Base-by-base conservation (phyloP, 106 monocot genomes). In the Apostasia shenzhenica region DNA sequence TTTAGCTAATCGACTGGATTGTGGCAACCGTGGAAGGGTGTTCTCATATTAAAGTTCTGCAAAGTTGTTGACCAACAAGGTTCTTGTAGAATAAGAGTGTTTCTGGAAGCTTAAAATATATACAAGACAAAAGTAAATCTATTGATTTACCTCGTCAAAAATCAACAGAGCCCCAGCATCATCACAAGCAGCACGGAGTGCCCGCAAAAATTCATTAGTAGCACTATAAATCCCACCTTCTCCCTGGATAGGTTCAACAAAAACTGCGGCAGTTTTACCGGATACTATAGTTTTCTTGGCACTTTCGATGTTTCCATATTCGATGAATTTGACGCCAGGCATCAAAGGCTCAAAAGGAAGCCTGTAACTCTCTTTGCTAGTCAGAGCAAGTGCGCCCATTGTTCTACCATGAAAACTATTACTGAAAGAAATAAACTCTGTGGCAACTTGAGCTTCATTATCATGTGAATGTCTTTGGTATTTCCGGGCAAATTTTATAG, bases 201-300 rank as follows among this genome's bases (percentile, higher is more conserved):
- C 52, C 59, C 76, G 79, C 50, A 97, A 70, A 66, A 92, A 97
- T 14, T 89, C 97, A 57, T 83, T 86, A 45, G 89, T 82, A 0
- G 89, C 92, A 81, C 84, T 79, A 60, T 97, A 73, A 68, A 86
- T 97, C 59, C 97, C 97, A 71, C 97, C 97, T 82, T 97, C 97
- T 44, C 97, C 95, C 68, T 95, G 95, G 55, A 92, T 77, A 60
- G 95, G 95, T 72, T 95, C 95, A 59, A 95, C 95, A 82, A 95
- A 95, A 68, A 92, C 95, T 37, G 95, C 95, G 40, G 95, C 95
- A 42, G 78, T 80, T 78, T 78, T 92, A 12, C 92, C 92, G 12
- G 76, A 43, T 48, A 75, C 57, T 53, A 95, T 84, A 11, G 75
- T 59, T 49, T 67, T 71, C 49, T 43, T 86, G 42, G 83, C 77